A percentile compares a stretch with the other conserved stretches of the same genome.
These are phyloP conservation scores for Moesziomyces sp. DNA, from an alignment of 1,284 basidiomycete species.

Conservation along the genomic window DNA sequence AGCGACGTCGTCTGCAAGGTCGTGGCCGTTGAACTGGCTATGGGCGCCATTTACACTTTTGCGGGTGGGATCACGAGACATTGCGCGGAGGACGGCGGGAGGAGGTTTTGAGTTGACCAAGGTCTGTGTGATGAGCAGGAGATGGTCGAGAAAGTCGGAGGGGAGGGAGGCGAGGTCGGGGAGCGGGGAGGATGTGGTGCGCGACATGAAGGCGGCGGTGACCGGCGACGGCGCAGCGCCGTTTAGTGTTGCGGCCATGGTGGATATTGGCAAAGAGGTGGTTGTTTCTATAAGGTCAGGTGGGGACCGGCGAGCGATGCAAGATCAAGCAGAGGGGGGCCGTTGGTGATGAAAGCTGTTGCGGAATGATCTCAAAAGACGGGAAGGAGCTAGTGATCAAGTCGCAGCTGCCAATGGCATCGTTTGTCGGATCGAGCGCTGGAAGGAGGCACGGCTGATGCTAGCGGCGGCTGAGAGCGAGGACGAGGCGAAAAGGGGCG, in stretches of 20 bases:
- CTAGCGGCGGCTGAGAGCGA: background rate
- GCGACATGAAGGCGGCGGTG: slow-evolving; percentile 30
- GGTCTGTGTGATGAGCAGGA: slow-evolving; percentile 56
- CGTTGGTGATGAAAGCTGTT: too few species aligned
- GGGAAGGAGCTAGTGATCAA: too few species aligned
- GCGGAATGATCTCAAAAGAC: too few species aligned
- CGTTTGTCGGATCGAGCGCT: too few species aligned
- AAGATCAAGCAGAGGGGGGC: too few species aligned
- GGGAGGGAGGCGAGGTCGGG: slow-evolving; percentile 52
- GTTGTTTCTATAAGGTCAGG: too few species aligned
- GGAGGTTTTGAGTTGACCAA: slow-evolving; percentile 54
- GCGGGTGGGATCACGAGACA: slow-evolving; percentile 38
- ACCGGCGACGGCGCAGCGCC: slow-evolving; percentile 28
- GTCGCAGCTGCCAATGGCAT: too few species aligned
- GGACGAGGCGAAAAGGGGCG: slow-evolving; percentile 10
- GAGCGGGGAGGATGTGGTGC: slow-evolving; percentile 55
- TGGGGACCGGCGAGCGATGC: too few species aligned
- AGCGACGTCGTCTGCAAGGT: slow-evolving; percentile 35
- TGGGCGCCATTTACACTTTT: slow-evolving; percentile 5
- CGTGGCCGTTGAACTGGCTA: slow-evolving; percentile 9
- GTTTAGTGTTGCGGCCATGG: slow-evolving; percentile 36
- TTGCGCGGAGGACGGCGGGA: slow-evolving; percentile 34
- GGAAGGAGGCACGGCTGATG: background rate
- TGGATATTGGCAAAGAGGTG: background rate
- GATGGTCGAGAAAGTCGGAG: slow-evolving; percentile 60